Conservation (phyloP, 1,139 yeast species). For the Zygotorulaspora mrakii region DNA sequence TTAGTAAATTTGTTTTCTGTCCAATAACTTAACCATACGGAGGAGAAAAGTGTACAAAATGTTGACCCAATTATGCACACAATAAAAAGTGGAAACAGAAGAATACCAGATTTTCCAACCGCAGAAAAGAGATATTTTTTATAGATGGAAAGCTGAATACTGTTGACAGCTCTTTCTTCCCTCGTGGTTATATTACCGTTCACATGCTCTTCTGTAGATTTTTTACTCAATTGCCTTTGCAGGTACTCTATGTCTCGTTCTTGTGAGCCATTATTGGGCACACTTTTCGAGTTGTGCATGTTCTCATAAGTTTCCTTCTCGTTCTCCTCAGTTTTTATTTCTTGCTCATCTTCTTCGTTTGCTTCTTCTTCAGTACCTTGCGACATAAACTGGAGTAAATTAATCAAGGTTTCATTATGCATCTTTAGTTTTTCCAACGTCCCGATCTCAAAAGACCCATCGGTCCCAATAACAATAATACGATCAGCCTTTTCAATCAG, state of each 20-base stretch:
- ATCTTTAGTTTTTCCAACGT: constrained; percentile 45
- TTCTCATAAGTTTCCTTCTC: too few relatives aligned
- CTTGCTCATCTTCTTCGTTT: constrained; percentile 24
- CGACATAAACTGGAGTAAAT: constrained; percentile 49
- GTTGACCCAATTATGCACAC: constrained; percentile 44
- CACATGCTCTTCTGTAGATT: constrained; percentile 8
- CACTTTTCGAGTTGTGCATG: too few relatives aligned
- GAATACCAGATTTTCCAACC: constrained; percentile 42
- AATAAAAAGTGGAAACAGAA: constrained; percentile 44
- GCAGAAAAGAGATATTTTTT: constrained; percentile 48
- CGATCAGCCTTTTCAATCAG: constrained; percentile 66
- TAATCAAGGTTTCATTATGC: constrained; percentile 46
- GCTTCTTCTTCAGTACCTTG: constrained; percentile 36
- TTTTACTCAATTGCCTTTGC: constrained; percentile 23
- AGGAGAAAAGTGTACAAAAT: constrained; percentile 61
- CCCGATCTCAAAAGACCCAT: constrained; percentile 61
- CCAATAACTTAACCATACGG: constrained; percentile 89
- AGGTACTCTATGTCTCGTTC: constrained; percentile 22
- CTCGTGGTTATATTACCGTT: constrained; percentile 42
- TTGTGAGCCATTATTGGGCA: too few relatives aligned
- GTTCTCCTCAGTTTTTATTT: too few relatives aligned
- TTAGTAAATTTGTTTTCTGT: constrained; percentile 50
- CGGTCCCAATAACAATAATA: constrained; percentile 63
- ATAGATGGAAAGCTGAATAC: constrained; percentile 47
- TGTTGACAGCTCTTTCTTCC: constrained; percentile 50